A percentile compares a stretch with the other conserved stretches of the same genome.
These are phyloP conservation scores for Myriosclerotinia curreyana DNA, from an alignment of 2,329 filamentous ascomycete genomes.

Conservation along the genomic window DNA sequence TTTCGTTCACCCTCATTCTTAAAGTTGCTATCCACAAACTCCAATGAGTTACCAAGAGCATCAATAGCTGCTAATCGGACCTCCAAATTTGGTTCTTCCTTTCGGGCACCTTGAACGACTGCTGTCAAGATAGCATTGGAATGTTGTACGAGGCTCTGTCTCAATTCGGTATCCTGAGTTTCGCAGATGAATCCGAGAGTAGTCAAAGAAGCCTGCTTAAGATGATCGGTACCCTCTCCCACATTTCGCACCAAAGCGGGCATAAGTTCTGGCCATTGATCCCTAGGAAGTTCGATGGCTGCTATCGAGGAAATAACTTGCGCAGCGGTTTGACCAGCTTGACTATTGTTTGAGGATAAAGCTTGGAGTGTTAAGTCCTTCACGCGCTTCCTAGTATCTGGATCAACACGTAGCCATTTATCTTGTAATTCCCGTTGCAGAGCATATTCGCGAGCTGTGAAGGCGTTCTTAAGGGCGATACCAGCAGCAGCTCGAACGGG, in stretches of 20 bases:
- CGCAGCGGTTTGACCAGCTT: constrained; percentile 84
- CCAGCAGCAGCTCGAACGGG: constrained; percentile 91
- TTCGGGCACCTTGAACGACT: constrained; percentile 93
- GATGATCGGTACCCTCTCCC: constrained; percentile 76
- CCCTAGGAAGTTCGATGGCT: constrained; percentile 86
- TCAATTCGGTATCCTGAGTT: constrained; percentile 82
- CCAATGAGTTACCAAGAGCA: constrained; percentile 90
- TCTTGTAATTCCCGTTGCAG: constrained; percentile 86
- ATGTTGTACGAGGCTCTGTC: constrained; percentile 75
- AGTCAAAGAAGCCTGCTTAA: constrained; percentile 91
- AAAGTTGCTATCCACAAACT: constrained; percentile 98
- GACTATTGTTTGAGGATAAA: constrained; percentile 71
- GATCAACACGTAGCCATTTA: constrained; percentile 86
- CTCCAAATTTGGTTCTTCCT: constrained; percentile 89
- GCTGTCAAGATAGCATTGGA: constrained; percentile 98
- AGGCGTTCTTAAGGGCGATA: constrained; percentile 97
- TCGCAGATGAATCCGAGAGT: constrained; percentile 99
- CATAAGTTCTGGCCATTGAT: constrained; percentile 94
- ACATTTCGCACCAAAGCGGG: constrained; percentile 86
- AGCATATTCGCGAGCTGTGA: constrained; percentile 85
- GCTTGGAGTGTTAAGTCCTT: constrained; percentile 91
- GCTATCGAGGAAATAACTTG: constrained; percentile 96
- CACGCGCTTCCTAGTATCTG: constrained; percentile 79
- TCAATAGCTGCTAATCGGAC: constrained; percentile 91
- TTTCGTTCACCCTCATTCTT: constrained; percentile 98